Conservation (phyloP, 176 grass and related monocot species). For the maize (Zea mays) region DNA sequence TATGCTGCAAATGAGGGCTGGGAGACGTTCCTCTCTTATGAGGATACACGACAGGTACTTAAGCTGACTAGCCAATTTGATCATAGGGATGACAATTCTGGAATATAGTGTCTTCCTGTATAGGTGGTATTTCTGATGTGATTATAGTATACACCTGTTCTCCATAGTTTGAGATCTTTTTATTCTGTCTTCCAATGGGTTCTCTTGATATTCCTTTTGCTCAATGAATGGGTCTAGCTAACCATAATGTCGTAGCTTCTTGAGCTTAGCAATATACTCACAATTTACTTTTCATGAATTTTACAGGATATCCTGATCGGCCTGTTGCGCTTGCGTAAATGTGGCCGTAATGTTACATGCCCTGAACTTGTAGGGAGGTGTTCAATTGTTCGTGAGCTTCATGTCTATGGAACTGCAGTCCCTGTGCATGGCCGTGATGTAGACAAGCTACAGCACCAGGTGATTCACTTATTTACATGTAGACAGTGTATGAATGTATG, state of each 20-base stretch:
- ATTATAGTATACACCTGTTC: background rate
- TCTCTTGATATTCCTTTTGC: background rate
- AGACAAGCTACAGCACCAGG: constrained; percentile 93
- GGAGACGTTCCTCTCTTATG: constrained; percentile 97
- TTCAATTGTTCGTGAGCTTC: constrained; percentile 95
- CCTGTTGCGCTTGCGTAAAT: constrained; percentile 78
- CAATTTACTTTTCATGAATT: constrained; percentile 15
- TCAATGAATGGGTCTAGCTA: background rate
- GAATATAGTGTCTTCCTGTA: background rate
- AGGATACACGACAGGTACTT: constrained; percentile 92
- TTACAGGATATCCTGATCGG: constrained; percentile 95
- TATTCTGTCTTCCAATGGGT: background rate
- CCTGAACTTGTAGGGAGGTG: constrained; percentile 87
- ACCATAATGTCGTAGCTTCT: background rate
- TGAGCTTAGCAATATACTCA: constrained; percentile 2
- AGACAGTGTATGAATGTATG: background rate
- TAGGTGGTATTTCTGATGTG: background rate
- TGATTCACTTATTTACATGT: constrained; percentile 32
- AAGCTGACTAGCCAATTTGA: background rate
- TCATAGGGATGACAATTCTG: background rate
- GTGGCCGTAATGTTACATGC: constrained; percentile 80
- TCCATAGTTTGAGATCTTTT: background rate
- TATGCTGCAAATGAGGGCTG: constrained; percentile 97
- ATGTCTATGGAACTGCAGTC: constrained; percentile 98
- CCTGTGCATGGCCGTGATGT: constrained; percentile 90